Evolutionary conservation across 345 rosid species (phyloP).

Genomic region (Abelmoschus esculentus): DNA sequence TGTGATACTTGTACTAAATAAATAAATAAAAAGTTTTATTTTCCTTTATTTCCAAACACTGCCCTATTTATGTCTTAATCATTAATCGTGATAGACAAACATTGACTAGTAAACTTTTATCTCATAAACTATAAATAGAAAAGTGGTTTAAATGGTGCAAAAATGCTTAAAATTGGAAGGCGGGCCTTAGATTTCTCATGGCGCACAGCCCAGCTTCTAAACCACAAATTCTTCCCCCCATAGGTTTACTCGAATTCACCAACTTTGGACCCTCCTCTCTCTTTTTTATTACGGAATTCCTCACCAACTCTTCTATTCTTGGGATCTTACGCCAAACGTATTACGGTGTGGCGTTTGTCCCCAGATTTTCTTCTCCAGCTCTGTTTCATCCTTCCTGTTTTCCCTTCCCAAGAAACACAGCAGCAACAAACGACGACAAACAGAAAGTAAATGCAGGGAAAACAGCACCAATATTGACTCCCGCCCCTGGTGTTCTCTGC

Average conservation of each 20-base stretch:
- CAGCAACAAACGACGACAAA: too few relatives aligned
- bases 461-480: neutral
- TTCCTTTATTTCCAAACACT: too few relatives aligned
- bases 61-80: too few relatives aligned
- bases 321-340: constrained; percentile 16
- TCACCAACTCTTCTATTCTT: constrained; percentile 27
- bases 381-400: constrained; percentile 5
- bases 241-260: neutral
- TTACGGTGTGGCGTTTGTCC: neutral
- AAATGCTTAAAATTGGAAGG: constrained; percentile 10
- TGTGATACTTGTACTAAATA: neutral
- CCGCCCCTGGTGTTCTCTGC: neutral
- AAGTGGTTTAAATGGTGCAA: neutral
- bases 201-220: constrained; percentile 5
- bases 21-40: neutral
- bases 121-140: neutral
- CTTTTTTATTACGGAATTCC: neutral
- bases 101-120: too few relatives aligned
- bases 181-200: constrained; percentile 16
- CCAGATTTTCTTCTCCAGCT: neutral
- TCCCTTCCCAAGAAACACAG: too few relatives aligned
- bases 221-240: neutral
- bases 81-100: too few relatives aligned
- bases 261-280: neutral
- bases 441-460: neutral